Percentiles rank a stretch among this genome's conserved stretches.
Conservation (phyloP, 176 grass and related monocot genomes). For the Rhipidocladum racemiflorum region DNA sequence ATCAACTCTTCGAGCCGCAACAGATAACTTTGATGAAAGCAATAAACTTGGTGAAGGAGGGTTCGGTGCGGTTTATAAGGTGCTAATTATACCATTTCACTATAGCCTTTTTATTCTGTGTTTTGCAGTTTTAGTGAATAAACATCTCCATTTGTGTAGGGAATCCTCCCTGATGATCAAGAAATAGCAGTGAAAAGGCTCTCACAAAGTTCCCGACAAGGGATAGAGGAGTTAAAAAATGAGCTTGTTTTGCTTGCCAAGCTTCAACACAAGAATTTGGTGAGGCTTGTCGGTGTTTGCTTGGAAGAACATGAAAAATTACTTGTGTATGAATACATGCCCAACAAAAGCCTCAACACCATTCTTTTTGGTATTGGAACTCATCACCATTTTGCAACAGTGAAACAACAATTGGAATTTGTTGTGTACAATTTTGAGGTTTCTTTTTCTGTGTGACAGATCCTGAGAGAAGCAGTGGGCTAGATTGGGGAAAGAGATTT, state of each 20-base stretch:
- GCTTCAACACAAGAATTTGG: slow-evolving; percentile 80
- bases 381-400: slow-evolving; percentile 3
- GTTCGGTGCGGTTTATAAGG: slow-evolving; percentile 56
- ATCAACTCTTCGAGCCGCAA: slow-evolving; percentile 34
- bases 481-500: slow-evolving; percentile 55
- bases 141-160: slow-evolving; percentile 38
- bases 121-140: background rate
- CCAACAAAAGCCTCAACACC: slow-evolving; percentile 81
- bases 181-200: slow-evolving; percentile 59
- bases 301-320: slow-evolving; percentile 71
- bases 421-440: background rate
- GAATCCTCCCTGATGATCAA: slow-evolving; percentile 43
- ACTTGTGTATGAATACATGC: slow-evolving; percentile 61
- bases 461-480: slow-evolving; percentile 20
- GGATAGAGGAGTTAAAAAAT: slow-evolving; percentile 60
- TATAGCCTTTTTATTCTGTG: background rate
- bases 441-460: slow-evolving; percentile 33
- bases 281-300: slow-evolving; percentile 71
- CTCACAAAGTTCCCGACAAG: slow-evolving; percentile 63
- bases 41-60: slow-evolving; percentile 71
- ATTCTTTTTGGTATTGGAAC: slow-evolving; percentile 59
- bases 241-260: slow-evolving; percentile 68
- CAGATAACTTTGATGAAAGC: slow-evolving; percentile 44
- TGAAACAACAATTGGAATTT: slow-evolving; percentile 1
- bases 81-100: background rate